Base-by-base conservation (phyloP, 2,329 filamentous ascomycete species). In the Ascochyta pisi region DNA sequence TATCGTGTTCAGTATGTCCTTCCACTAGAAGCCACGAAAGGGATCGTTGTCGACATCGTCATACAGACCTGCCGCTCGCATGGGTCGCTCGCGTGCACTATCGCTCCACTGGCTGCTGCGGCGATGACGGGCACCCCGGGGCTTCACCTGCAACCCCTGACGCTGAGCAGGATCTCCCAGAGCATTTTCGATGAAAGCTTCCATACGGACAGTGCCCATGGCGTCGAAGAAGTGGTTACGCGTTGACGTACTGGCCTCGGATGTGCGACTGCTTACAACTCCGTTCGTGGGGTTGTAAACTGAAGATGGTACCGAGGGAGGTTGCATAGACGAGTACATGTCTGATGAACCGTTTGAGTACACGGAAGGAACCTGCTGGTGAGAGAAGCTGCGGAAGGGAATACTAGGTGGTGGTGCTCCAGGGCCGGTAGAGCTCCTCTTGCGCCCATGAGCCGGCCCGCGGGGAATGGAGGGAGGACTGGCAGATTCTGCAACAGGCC, bases 161-260 rank as follows among this genome's bases (percentile, higher is more conserved):
- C 55, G 46, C 27, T 61, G 56, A 34, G 58, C 62, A 8, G 61
- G 53, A 24, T 73, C 71, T 6, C 65, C 65, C 4, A 75, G 53
- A 26, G 70, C 73, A 31, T 79, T 78, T 61, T 87, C 84, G 64
- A 99, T 96, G 74, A 98, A 99, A 0, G 95, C 95, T 75, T 98
- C 94, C 94, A 99, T 98, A 26, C 95, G 87, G 42, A 98, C 87
- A 2, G 93, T 98, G 1, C 93, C 92, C 54, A 96, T 73, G 24
- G 90, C 90, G 66, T 96, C 92, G 69, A 95, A 95, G 78, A 95
- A 93, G 73, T 85, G 84, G 53, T 75, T 47, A 70, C 79, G 60
- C 60, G 84, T 71, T 2, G 78, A 78, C 2, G 75, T 80, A 61
- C 80, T 82, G 10, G 79, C 77, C 53, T 82, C 81, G 0, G 81